Evolutionary conservation across 23 red algal genomes (phyloP).

Genomic region (Agarophyton chilense): DNA sequence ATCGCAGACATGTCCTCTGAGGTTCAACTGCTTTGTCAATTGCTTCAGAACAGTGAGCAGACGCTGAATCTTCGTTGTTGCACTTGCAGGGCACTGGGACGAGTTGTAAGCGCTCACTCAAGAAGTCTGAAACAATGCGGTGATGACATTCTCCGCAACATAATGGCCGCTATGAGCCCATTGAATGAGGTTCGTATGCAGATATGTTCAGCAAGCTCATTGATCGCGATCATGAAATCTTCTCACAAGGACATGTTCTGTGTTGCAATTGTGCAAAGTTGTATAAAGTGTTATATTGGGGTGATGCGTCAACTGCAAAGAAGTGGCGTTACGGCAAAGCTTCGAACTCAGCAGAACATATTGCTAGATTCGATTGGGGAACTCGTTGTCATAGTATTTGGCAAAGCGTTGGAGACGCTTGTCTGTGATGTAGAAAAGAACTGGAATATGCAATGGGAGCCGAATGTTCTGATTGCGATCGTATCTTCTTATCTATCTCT

Average conservation of each 20-base stretch:
- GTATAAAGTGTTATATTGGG: conserved; percentile 3
- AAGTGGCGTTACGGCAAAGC: background rate
- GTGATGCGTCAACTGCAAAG: background rate
- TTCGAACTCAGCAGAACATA: background rate
- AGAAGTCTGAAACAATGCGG: background rate
- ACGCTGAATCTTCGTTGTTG: conserved; percentile 20
- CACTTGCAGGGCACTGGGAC: conserved; percentile 18
- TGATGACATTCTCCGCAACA: conserved; percentile 2
- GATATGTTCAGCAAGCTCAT: background rate
- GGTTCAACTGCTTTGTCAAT: background rate
- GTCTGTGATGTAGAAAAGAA: background rate
- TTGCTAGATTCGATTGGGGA: background rate
- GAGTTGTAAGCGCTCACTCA: background rate
- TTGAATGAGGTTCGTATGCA: conserved; percentile 17
- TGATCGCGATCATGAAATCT: background rate
- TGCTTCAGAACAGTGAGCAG: background rate
- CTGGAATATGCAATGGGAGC: background rate
- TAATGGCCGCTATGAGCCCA: background rate
- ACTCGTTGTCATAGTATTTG: background rate
- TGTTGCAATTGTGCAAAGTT: background rate
- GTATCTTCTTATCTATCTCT: conserved; percentile 9
- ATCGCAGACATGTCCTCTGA: background rate
- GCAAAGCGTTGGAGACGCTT: background rate
- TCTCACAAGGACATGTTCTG: background rate
- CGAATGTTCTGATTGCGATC: conserved; percentile 1